Base-by-base conservation (phyloP, 805 yeast genomes). In the Ogataea pignaliae region DNA sequence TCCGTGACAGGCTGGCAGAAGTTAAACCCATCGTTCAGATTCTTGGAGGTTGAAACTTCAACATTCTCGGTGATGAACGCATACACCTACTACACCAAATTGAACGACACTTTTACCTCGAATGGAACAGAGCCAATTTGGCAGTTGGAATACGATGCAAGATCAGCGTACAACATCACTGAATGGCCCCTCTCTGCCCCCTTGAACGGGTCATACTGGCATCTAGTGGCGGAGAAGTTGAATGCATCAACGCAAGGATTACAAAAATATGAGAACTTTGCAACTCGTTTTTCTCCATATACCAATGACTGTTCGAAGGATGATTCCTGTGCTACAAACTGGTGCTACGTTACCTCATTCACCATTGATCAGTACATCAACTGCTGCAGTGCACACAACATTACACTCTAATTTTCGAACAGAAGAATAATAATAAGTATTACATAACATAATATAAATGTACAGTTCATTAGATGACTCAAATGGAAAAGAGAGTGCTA, bases 21-120 rank as follows among this genome's bases (percentile, higher is more conserved):
- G 40, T 71, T 75, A 51, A 83, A 83, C 59, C 90, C 90, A 7
- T 73, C 81, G 16, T 83, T 87, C 85, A 74, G 85, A 59, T 82
- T 81, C 64, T 84, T 83, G 55, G 79, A 78, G 51, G 81, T 83
- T 42, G 88, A 83, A 57, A 64, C 73, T 17, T 62, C 73, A 50
- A 73, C 85, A 6, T 81, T 80, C 65, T 75, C 75, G 50, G 68
- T 83, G 46, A 70, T 80, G 72, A 79, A 83, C 55, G 69, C 81
- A 2, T 72, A 61, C 64, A 81, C 80, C 54, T 80, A 71, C 63
- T 81, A 72, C 60, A 71, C 83, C n/a, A 69, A 69, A 46, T 70
- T 84, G 51, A 79, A 81, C 56, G 76, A 73, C 37, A 79, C 85
- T 12, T 78, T 73, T 56, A 59, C 60, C 40, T 73, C 72, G 43